Evolutionary conservation across 768 basidiomycete genomes (phyloP).

Genomic region (Tephrocybe sp.): DNA sequence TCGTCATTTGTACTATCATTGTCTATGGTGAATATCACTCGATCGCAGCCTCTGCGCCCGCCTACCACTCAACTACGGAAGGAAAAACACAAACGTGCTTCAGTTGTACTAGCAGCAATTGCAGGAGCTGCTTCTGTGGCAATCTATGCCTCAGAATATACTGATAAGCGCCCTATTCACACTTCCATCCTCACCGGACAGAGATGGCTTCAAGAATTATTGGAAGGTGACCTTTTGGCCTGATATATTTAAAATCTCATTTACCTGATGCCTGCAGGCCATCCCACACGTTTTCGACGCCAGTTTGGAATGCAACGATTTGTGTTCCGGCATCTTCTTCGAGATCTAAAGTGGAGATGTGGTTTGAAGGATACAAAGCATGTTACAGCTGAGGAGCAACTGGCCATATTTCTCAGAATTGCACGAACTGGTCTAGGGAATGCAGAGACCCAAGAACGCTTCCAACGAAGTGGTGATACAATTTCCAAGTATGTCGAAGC

Average conservation of each 20-base stretch:
- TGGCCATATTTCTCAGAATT: conserved; percentile 35
- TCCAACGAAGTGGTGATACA: conserved; percentile 36
- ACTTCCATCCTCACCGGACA: conserved; percentile 24
- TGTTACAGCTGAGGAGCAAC: conserved; percentile 31
- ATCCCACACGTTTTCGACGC: conserved; percentile 21
- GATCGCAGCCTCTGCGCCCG: no score
- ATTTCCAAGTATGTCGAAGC: conserved; percentile 29
- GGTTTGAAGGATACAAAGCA: conserved; percentile 19
- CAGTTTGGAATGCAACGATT: conserved; percentile 25
- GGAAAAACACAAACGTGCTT: no score
- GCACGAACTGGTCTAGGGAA: conserved; percentile 24
- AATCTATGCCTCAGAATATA: no score
- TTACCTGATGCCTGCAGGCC: conserved; percentile 7
- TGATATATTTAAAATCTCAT: neutral
- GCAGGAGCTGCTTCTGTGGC: no score
- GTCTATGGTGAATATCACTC: no score
- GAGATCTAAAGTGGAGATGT: conserved; percentile 18
- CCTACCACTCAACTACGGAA: no score
- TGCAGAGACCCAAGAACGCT: conserved; percentile 29
- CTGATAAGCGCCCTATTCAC: conserved; percentile 10
- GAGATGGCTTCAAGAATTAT: conserved; percentile 23
- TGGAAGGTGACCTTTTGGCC: neutral
- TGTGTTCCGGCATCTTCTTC: conserved; percentile 27
- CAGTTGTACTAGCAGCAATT: no score
- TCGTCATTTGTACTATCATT: no score